Percentiles rank a stretch among this genome's conserved stretches.
Conservation (phyloP, 768 basidiomycete genomes). For the Porpolomopsis calyptriformis region DNA sequence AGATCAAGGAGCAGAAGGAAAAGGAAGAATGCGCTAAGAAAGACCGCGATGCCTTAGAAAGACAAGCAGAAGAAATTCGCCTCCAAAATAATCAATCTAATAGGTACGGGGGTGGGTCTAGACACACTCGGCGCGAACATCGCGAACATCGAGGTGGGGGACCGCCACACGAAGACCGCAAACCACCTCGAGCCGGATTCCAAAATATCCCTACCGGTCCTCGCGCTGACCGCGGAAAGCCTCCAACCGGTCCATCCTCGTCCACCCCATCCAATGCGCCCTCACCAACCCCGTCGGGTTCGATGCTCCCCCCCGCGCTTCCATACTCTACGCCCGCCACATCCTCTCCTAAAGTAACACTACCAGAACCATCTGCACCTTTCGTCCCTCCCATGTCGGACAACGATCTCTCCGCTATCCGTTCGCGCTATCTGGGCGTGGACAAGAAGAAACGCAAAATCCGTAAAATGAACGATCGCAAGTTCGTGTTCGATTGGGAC, state of each 20-base stretch:
- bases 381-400: slow-evolving; percentile 65
- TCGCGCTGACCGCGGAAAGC: slow-evolving; percentile 58
- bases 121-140: slow-evolving; percentile 31
- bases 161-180: slow-evolving; percentile 24
- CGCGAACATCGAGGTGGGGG: slow-evolving; percentile 33
- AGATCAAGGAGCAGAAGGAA: slow-evolving; percentile 64
- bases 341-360: slow-evolving; percentile 12
- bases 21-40: slow-evolving; percentile 47
- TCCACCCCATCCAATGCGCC: slow-evolving; percentile 22
- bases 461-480: slow-evolving; percentile 90
- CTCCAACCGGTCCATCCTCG: slow-evolving; percentile 21
- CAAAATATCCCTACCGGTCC: slow-evolving; percentile 78
- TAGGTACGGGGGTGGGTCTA: slow-evolving; percentile 27
- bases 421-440: slow-evolving; percentile 89
- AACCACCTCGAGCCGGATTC: slow-evolving; percentile 33
- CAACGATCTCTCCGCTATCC: slow-evolving; percentile 69
- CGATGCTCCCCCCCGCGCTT: slow-evolving; percentile 25
- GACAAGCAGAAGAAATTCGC: slow-evolving; percentile 58
- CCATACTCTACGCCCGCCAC: slow-evolving; percentile 25
- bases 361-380: slow-evolving; percentile 25
- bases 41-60: slow-evolving; percentile 66
- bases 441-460: slow-evolving; percentile 92
- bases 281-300: slow-evolving; percentile 28
- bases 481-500: slow-evolving; percentile 99
- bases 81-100: slow-evolving; percentile 37